phyloP scores from a whole-genome alignment of 768 basidiomycete genomes.

The Pleurotus eryngii region DNA sequence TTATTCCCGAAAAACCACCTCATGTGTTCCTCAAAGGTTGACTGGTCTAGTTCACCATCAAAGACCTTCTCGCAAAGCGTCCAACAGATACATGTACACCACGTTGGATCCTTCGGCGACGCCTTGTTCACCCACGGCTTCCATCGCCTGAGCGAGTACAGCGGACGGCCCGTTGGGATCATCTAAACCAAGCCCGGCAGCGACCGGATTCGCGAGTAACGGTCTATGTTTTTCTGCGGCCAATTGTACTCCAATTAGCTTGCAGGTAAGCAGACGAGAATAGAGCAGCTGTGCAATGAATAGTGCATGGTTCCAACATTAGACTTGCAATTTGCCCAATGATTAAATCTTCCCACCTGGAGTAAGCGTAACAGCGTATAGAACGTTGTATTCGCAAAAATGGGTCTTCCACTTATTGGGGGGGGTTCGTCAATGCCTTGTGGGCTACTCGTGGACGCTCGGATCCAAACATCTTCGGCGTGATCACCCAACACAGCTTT shows the following conservation, averaged over 20 bases:
- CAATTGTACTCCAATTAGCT: conserved; percentile 70
- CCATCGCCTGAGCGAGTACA: conserved; percentile 64
- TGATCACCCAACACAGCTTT: conserved; percentile 14
- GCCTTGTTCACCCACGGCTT: conserved; percentile 50
- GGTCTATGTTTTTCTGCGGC: conserved; percentile 65
- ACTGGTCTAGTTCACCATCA: conserved; percentile 87
- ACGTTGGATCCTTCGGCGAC: conserved; percentile 52
- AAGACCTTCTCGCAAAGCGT: conserved; percentile 93
- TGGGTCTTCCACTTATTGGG: conserved; percentile 41
- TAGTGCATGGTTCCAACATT: conserved; percentile 13
- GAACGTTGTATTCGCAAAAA: conserved; percentile 91
- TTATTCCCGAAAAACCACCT: conserved; percentile 90
- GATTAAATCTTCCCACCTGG: conserved; percentile 53
- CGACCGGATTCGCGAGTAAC: conserved; percentile 74
- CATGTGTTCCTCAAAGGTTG: conserved; percentile 94
- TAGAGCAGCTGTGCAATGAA: conserved; percentile 67
- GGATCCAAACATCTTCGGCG: conserved; percentile 58
- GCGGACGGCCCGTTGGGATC: conserved; percentile 77
- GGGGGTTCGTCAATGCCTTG: conserved; percentile 19
- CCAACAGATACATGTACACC: conserved; percentile 86
- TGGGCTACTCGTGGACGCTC: conserved; percentile 34
- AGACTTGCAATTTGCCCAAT: conserved; percentile 3
- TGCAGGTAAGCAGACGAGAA: conserved; percentile 82
- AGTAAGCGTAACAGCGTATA: conserved; percentile 86
- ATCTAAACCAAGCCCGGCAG: conserved; percentile 80